Evolutionary conservation across 345 rosid genomes (phyloP), one percentile per base, ranked within the genome.

Genomic region (Zanthoxylum bungeanum): DNA sequence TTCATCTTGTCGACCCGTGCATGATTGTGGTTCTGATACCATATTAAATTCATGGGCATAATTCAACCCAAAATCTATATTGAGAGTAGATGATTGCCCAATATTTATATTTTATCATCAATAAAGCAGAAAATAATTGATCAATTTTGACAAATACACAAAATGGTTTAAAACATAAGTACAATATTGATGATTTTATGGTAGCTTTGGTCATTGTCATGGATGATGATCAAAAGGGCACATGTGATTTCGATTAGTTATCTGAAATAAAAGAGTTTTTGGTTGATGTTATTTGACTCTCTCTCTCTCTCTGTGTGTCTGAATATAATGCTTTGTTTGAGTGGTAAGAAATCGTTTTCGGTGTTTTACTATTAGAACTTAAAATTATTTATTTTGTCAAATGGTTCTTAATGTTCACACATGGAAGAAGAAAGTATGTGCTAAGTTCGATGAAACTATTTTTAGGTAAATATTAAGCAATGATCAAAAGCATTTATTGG

Each of bases 341-440:
- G 49, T 36, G 77, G 73, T 73, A 36, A 30, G 36, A 25, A 60
- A 73, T 80, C 80, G 22, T 63, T 74, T 68, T 74, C 81, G 1
- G 2, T 7, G 19, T 73, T 46, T 11, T 21, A 36, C 30, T 66
- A n/a, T 31, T 68, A 33, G 36, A n/a, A 31, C 44, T 17, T 44
- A 44, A 44, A n/a, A n/a, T n/a, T n/a, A n/a, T n/a, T n/a, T n/a
- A n/a, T n/a, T n/a, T n/a, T n/a, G n/a, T n/a, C n/a, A n/a, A n/a
- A n/a, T n/a, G n/a, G n/a, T n/a, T n/a, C n/a, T n/a, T n/a, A n/a
- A n/a, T n/a, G n/a, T n/a, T n/a, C 11, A 66, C 28, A 24, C 31
- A 22, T 37, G n/a, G 51, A 57, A 28, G 33, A 55, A 27, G n/a
- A 19, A 56, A 9, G 33, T 16, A 51, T 50, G 36, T 6, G 17